A percentile compares a stretch with the other conserved stretches of the same genome.
These are phyloP conservation scores for Amanita inopinata DNA, from an alignment of 768 basidiomycete species.

Conservation along the genomic window DNA sequence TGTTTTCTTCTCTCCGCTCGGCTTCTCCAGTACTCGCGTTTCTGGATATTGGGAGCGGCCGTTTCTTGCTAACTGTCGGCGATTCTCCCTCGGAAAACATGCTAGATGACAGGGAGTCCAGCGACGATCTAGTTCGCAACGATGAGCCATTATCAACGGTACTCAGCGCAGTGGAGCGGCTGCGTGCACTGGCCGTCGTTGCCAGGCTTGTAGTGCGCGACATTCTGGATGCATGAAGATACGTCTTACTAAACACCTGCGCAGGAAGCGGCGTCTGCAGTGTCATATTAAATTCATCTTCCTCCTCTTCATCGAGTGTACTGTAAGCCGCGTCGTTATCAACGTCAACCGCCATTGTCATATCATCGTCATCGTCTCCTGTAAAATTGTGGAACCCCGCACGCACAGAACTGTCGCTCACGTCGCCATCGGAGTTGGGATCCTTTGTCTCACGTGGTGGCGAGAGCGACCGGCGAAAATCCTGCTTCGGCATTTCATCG, in stretches of 20 bases:
- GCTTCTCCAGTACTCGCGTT: slow-evolving; percentile 12
- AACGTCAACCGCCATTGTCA: slow-evolving; percentile 22
- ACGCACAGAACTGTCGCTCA: slow-evolving; percentile 42
- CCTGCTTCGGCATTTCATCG: slow-evolving; percentile 29
- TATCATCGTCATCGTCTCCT: slow-evolving; percentile 17
- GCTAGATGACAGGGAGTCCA: slow-evolving; percentile 30
- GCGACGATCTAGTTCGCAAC: slow-evolving; percentile 28
- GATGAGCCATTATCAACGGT: slow-evolving; percentile 29
- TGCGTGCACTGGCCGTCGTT: slow-evolving; percentile 11
- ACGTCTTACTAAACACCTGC: background rate
- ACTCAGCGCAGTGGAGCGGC: slow-evolving; percentile 27
- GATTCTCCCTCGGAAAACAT: slow-evolving; percentile 21
- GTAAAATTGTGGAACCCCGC: slow-evolving; percentile 29
- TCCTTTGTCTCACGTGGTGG: slow-evolving; percentile 47
- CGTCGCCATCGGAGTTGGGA: slow-evolving; percentile 48
- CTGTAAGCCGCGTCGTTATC: slow-evolving; percentile 21
- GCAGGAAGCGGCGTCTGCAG: slow-evolving; percentile 48
- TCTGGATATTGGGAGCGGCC: slow-evolving; percentile 22
- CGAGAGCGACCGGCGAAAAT: slow-evolving; percentile 67
- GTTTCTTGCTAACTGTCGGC: slow-evolving; percentile 33
- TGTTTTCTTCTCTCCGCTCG: slow-evolving; percentile 1
- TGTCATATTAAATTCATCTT: slow-evolving; percentile 59
- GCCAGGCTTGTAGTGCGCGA: slow-evolving; percentile 6
- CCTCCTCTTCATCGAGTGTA: slow-evolving; percentile 30
- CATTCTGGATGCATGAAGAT: background rate